phyloP scores from a whole-genome alignment of 495 filamentous ascomycete species.

The Aspergillus ellipticus region DNA sequence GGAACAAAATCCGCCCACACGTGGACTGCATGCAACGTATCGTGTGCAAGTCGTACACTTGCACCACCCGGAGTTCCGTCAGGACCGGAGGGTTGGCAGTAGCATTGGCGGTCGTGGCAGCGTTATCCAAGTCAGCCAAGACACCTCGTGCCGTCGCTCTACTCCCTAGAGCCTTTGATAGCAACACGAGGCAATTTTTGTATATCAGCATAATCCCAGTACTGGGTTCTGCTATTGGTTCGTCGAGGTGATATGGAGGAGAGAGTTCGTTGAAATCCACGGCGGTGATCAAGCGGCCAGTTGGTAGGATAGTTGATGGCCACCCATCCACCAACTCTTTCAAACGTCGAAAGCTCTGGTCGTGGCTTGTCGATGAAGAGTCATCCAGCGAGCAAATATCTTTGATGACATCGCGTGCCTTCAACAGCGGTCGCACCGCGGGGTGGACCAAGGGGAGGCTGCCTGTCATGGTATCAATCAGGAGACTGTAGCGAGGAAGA shows the following conservation, averaged over 20 bases:
- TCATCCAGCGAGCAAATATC: slow-evolving; percentile 91
- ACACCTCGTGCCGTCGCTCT: slow-evolving; percentile 71
- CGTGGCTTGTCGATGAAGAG: slow-evolving; percentile 57
- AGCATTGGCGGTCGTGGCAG: slow-evolving; percentile 47
- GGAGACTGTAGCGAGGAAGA: slow-evolving; percentile 87
- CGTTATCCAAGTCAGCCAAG: slow-evolving; percentile 71
- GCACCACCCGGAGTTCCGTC: slow-evolving; percentile 67
- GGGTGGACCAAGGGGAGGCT: slow-evolving; percentile 80
- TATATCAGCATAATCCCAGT: slow-evolving; percentile 79
- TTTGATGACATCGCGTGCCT: slow-evolving; percentile 84
- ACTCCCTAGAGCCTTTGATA: slow-evolving; percentile 60
- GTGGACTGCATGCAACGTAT: slow-evolving; percentile 73
- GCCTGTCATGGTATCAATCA: slow-evolving; percentile 91
- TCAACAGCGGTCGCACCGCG: slow-evolving; percentile 72
- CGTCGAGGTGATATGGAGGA: slow-evolving; percentile 62
- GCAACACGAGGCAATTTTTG: slow-evolving; percentile 71
- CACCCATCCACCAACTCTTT: slow-evolving; percentile 74
- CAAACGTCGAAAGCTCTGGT: slow-evolving; percentile 66
- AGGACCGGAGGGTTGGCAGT: slow-evolving; percentile 26
- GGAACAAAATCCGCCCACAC: slow-evolving; percentile 68
- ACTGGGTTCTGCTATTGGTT: slow-evolving; percentile 32
- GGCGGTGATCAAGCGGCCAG: slow-evolving; percentile 78
- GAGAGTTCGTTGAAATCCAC: slow-evolving; percentile 75
- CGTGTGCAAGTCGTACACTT: slow-evolving; percentile 65
- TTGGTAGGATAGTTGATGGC: slow-evolving; percentile 68